phyloP scores from a whole-genome alignment of 2,329 filamentous ascomycete species.

The Aaosphaeria arxii region DNA sequence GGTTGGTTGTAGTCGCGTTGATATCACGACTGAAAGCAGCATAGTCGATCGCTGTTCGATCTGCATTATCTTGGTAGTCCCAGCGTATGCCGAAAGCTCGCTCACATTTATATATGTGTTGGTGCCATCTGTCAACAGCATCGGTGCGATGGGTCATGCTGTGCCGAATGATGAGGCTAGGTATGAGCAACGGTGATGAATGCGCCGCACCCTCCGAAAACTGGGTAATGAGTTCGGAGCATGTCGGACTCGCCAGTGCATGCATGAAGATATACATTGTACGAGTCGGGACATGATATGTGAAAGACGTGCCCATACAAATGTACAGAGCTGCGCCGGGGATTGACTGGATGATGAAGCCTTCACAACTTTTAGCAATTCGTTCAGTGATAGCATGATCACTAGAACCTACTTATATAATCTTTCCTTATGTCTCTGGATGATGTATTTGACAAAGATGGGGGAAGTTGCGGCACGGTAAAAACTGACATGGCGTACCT shows the following conservation, averaged over 20 bases:
- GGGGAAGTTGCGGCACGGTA: constrained; percentile 4
- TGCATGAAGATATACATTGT: constrained; percentile 13
- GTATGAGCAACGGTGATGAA: not conserved
- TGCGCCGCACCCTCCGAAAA: not conserved
- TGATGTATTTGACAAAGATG: not conserved
- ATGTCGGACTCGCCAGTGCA: not conserved
- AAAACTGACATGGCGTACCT: constrained; percentile 4
- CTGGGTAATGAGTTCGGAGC: not conserved
- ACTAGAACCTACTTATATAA: constrained; percentile 7
- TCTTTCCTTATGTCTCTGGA: not conserved
- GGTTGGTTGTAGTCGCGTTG: not conserved
- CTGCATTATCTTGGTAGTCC: no score
- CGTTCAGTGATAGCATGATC: not conserved
- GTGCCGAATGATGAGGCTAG: not conserved
- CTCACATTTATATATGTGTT: no score
- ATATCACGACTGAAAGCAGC: no score
- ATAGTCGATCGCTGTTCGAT: no score
- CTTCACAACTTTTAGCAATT: constrained; percentile 1
- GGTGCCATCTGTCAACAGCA: no score
- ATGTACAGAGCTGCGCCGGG: not conserved
- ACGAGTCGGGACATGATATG: constrained; percentile 13
- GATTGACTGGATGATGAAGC: constrained; percentile 9
- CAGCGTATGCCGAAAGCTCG: no score
- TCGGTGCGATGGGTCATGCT: not conserved
- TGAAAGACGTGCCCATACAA: constrained; percentile 12